A percentile compares a stretch with the other conserved stretches of the same genome.
phyloP scores from a whole-genome alignment of 805 yeast species.

The Isabelozyma gotoi region DNA sequence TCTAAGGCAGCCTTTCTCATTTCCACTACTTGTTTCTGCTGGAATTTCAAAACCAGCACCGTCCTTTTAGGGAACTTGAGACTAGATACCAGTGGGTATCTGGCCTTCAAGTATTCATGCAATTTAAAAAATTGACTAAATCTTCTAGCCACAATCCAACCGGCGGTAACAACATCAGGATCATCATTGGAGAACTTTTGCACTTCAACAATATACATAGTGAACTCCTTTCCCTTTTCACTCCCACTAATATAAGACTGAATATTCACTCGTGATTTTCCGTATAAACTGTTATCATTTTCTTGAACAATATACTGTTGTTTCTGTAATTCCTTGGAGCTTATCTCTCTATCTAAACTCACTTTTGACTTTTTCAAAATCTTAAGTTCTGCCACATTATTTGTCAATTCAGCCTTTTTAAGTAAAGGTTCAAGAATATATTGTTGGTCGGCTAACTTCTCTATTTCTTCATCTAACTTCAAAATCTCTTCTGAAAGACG shows the following conservation, averaged over 20 bases:
- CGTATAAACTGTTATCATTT: constrained; percentile 72
- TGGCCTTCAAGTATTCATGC: constrained; percentile 58
- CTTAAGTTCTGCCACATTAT: constrained; percentile 66
- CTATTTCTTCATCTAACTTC: constrained; percentile 57
- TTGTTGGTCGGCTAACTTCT: constrained; percentile 58
- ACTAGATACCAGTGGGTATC: constrained; percentile 49
- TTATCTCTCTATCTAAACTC: constrained; percentile 71
- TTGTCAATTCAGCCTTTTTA: constrained; percentile 81
- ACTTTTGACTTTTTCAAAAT: constrained; percentile 66
- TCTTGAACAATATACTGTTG: constrained; percentile 85
- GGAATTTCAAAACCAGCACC: constrained; percentile 67
- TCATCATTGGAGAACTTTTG: constrained; percentile 45
- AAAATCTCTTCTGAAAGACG: constrained; percentile 66
- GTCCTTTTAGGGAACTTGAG: constrained; percentile 61
- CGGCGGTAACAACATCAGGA: constrained; percentile 54
- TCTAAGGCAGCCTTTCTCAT: constrained; percentile 63
- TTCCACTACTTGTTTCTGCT: constrained; percentile 61
- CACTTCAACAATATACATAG: constrained; percentile 75
- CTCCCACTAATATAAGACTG: constrained; percentile 55
- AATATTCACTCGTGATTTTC: constrained; percentile 56
- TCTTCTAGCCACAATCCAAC: constrained; percentile 90
- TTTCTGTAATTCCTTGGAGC: constrained; percentile 66
- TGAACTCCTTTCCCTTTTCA: constrained; percentile 59
- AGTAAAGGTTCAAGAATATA: constrained; percentile 65
- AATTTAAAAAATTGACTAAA: constrained; percentile 79